Base-by-base conservation (phyloP, 139 green algal species). In the Auxenochlorella pyrenoidosa region DNA sequence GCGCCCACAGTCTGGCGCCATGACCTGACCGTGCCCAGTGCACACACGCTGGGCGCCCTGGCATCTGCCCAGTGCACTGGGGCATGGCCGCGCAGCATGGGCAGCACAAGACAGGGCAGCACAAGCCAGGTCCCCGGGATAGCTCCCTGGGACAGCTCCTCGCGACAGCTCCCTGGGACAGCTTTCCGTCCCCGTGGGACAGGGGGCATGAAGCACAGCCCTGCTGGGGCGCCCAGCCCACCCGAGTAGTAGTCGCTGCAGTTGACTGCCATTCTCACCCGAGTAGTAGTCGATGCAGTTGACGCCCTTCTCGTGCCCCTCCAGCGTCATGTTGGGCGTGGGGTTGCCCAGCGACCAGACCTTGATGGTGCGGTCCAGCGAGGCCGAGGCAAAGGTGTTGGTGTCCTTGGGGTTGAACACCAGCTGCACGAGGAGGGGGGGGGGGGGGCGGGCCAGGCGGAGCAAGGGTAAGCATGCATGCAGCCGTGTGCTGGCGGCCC, bases 391-490 rank as follows among this genome's bases (percentile, higher is more conserved):
- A 93, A 99, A 99, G 36, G 98, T 99, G 94, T 99, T 99, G 85
- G 96, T 98, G 93, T 99, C 98, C 91, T 99, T 99, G 71, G 98
- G 98, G 93, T 99, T 99, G 93, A 99, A 99, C 3, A 92, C 90
- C 28, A 99, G 95, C 88, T 98, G 94, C 98, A 99, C 8, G 2
- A 36, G 63, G 5, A 22, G 22, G 54, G 15, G 54, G 22, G 15
- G 54, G 54, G 54, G 16, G 63, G 18, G 24, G 28, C 5, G 2
- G 21, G 59, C 10, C 59, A 68, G 28, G 24, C 59, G 3, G 3
- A 68, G 21, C 3, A 22, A 3, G 3, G 8, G 24, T 68, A 16
- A 68, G 59, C 10, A 68, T 54, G 47, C 10, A 10, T 10, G 8
- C 6, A 54, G 47, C 47, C 10, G 47, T 54, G 47, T 54, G 47